These are phyloP conservation scores for Obelidium mucronatum DNA, from an alignment of 192 early-diverging fungal genomes.

Conservation along the genomic window DNA sequence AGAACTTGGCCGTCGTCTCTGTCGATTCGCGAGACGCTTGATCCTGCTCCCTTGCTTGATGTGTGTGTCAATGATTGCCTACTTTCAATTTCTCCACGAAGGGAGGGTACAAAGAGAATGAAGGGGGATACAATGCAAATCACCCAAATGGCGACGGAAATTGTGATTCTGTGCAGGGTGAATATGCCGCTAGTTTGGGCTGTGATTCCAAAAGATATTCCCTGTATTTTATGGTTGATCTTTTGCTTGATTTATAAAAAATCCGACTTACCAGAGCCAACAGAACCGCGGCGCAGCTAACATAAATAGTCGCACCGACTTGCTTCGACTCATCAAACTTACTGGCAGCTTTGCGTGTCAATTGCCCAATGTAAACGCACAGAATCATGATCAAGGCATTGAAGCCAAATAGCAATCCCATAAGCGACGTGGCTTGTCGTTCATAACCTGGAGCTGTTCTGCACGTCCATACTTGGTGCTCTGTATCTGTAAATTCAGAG, in stretches of 20 bases:
- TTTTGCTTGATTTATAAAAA: background rate
- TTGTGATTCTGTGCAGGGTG: background rate
- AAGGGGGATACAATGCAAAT: background rate
- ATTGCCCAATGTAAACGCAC: background rate
- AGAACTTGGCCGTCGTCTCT: background rate
- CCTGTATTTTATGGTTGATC: background rate
- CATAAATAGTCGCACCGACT: background rate
- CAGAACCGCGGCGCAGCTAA: background rate
- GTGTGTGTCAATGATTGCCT: background rate
- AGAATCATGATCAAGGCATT: background rate
- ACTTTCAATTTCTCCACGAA: background rate
- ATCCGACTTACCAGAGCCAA: background rate
- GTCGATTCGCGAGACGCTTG: background rate
- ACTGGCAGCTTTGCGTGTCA: background rate
- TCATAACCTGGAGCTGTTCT: background rate
- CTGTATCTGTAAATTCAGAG: background rate
- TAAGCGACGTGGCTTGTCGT: background rate
- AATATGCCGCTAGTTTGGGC: background rate
- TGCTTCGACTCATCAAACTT: conserved; percentile 16
- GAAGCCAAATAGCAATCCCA: background rate
- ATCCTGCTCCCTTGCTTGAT: background rate
- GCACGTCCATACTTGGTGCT: background rate
- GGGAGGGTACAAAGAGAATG: background rate
- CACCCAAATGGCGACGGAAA: background rate
- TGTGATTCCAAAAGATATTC: background rate